phyloP scores from a whole-genome alignment of 768 basidiomycete genomes.

The Collybia sp. region DNA sequence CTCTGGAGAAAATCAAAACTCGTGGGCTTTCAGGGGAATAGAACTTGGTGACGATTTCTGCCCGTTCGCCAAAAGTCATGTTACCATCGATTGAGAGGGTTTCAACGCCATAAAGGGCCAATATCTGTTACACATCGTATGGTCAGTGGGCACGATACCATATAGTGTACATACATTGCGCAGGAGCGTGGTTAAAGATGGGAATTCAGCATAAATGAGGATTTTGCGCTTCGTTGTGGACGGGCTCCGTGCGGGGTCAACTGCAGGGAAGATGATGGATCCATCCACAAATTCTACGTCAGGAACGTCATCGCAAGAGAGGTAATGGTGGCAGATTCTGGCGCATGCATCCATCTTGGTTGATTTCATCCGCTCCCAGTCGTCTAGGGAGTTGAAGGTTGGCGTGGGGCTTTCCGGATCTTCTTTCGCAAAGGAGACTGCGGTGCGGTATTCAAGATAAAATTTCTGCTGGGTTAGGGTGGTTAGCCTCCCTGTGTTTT shows the following conservation, averaged over 20 bases:
- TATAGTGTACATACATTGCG: slow-evolving; percentile 10
- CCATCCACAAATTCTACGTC: slow-evolving; percentile 5
- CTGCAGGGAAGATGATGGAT: slow-evolving; percentile 1
- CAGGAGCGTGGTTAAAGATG: slow-evolving; percentile 10
- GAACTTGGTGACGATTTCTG: slow-evolving; percentile 6
- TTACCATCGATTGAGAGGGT: slow-evolving; percentile 10
- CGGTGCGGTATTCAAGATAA: slow-evolving; percentile 7
- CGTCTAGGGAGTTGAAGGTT: slow-evolving; percentile 3
- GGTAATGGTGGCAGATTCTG: slow-evolving; percentile 1
- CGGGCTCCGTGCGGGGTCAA: not conserved
- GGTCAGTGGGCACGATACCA: not conserved
- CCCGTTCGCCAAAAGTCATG: slow-evolving; percentile 8
- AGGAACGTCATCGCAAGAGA: slow-evolving; percentile 2
- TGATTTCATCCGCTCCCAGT: slow-evolving; percentile 4
- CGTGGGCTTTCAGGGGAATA: slow-evolving; percentile 1
- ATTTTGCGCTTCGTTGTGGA: slow-evolving; percentile 1
- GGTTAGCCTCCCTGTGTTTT: too few species aligned
- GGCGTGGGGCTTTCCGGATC: slow-evolving; percentile 3
- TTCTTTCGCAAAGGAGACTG: slow-evolving; percentile 4
- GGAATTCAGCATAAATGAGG: slow-evolving; percentile 13
- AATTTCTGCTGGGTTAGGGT: slow-evolving; percentile 3
- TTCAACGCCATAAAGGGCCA: not conserved
- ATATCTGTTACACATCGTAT: slow-evolving; percentile 1
- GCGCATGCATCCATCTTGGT: slow-evolving; percentile 9
- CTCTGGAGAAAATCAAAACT: slow-evolving; percentile 10